These are phyloP conservation scores for Curvularia spicifera DNA, from an alignment of 2,329 filamentous ascomycete genomes.

Conservation along the genomic window DNA sequence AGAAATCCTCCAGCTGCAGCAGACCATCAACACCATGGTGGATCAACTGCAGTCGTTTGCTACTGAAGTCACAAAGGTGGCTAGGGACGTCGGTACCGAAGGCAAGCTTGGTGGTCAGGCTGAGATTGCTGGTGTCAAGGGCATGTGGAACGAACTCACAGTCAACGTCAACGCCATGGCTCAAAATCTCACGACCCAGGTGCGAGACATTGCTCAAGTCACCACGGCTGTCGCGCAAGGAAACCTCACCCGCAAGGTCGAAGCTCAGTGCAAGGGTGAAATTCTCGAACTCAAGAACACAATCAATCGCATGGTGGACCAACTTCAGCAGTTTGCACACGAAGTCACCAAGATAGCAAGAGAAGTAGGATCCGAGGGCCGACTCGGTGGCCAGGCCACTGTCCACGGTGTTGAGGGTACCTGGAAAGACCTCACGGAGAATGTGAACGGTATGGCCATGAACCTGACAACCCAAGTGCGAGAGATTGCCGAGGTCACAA, in stretches of 20 bases:
- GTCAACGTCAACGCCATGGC: constrained; percentile 63
- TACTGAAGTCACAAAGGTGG: constrained; percentile 69
- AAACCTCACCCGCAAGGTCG: constrained; percentile 59
- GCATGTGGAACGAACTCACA: constrained; percentile 71
- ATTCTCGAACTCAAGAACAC: constrained; percentile 60
- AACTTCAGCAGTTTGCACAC: constrained; percentile 60
- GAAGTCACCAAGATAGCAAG: constrained; percentile 61
- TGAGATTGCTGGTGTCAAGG: constrained; percentile 68
- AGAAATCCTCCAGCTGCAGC: constrained; percentile 93
- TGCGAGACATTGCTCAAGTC: constrained; percentile 61
- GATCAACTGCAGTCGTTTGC: constrained; percentile 70
- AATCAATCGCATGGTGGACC: constrained; percentile 62
- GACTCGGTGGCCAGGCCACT: constrained; percentile 59
- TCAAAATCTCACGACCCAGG: constrained; percentile 60
- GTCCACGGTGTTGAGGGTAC: constrained; percentile 61
- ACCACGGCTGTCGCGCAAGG: constrained; percentile 60
- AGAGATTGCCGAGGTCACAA: constrained; percentile 61
- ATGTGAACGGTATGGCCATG: constrained; percentile 62
- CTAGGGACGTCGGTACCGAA: constrained; percentile 68
- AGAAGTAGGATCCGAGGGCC: constrained; percentile 60
- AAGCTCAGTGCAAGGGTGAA: constrained; percentile 60
- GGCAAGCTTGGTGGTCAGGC: constrained; percentile 69
- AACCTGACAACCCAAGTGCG: constrained; percentile 60
- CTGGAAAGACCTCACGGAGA: constrained; percentile 62
- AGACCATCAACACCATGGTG: constrained; percentile 78